Base-by-base conservation (phyloP, 1,284 basidiomycete species). In the Gomphus bonarii region DNA sequence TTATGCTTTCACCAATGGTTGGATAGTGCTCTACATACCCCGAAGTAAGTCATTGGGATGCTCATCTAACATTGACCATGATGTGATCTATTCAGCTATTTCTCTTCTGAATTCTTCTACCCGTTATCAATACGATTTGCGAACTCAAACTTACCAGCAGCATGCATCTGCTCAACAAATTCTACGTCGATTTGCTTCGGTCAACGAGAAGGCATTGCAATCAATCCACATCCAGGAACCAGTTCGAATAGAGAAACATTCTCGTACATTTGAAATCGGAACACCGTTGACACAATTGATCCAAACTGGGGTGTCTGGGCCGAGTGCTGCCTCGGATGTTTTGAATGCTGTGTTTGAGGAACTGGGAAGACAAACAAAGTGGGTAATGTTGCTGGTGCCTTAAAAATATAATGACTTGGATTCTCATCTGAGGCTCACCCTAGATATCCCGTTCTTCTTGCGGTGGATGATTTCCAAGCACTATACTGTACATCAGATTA, bases 11-110 rank as follows among this genome's bases (percentile, higher is more conserved):
- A 74, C 80, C 12, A 79, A 81, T 30, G 79, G 80, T 14, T 97
- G 90, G 88, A 76, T 95, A 40, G 90, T 95, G 28, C 70, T 97
- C 47, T 97, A 95, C 68, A 78, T 93, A n/a, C 92, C 94, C 2
- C 75, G 84, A 70, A 81, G 88, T 89, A 46, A 38, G 75, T 61
- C 12, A 52, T 30, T 28, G 18, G 38, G 20, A 51, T 4, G 40
- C 47, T 3, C 38, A 40, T 7, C 54, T 25, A 51, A 33, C 47
- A 57, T 35, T 28, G 38, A 14, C 38, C 50, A 49, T 60, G n/a
- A 43, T n/a, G 14, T n/a, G 16, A 25, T 30, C 30, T 14, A n/a
- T 16, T 16, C 63, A 82, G 86, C 82, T 1, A 78, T 84, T 60
- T 80, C 78, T 58, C 78, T 91, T 57, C 85, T 94, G 62, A 84